Conservation (phyloP, 495 filamentous ascomycete species). For the Aspergillus wentii region DNA sequence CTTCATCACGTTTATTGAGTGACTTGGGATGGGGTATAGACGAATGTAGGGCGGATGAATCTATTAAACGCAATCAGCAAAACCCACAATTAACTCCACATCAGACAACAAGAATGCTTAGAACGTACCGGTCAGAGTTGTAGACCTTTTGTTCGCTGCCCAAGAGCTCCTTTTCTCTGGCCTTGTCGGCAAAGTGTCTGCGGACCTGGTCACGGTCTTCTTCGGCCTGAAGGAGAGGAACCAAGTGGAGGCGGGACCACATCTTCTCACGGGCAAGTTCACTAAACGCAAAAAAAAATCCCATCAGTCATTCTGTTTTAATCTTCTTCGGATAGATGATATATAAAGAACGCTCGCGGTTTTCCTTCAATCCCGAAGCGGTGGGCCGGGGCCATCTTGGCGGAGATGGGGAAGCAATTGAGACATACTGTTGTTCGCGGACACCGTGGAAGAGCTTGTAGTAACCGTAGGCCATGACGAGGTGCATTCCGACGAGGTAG, state of each 20-base stretch:
- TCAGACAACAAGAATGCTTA: not conserved
- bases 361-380: too few species aligned
- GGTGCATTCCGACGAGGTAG: conserved; percentile 68
- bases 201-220: conserved; percentile 92
- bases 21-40: conserved; percentile 37
- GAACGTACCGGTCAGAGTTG: conserved; percentile 76
- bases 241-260: conserved; percentile 90
- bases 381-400: not conserved
- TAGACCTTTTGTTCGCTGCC: conserved; percentile 78
- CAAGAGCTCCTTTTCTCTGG: conserved; percentile 82
- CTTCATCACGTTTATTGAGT: conserved; percentile 24
- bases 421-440: conserved; percentile 78
- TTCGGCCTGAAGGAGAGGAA: conserved; percentile 89
- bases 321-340: too few species aligned
- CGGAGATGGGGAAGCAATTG: conserved; percentile 4
- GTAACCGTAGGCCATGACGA: conserved; percentile 82
- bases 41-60: conserved; percentile 45
- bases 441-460: conserved; percentile 74
- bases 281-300: too few species aligned
- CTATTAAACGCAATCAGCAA: conserved; percentile 17
- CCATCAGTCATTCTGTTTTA: too few species aligned
- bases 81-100: too few species aligned
- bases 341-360: too few species aligned
- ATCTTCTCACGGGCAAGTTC: conserved; percentile 96
- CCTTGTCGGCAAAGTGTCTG: conserved; percentile 77